Percentiles rank a stretch among this genome's conserved stretches.
Conservation (phyloP, 2,329 filamentous ascomycete species). For the Fusarium liriodendri region DNA sequence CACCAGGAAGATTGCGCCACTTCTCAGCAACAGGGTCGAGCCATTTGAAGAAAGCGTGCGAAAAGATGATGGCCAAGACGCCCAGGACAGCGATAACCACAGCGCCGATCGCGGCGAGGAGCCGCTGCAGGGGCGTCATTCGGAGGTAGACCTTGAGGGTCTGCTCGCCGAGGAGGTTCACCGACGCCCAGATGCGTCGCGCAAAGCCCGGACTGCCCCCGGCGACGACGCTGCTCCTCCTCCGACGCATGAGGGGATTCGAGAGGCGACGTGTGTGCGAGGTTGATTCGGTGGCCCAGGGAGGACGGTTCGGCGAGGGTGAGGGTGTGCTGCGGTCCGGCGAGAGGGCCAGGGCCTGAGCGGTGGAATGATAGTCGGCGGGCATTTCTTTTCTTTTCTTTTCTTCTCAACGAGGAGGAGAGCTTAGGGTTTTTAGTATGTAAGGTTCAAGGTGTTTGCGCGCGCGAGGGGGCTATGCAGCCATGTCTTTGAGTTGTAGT, state of each 20-base stretch:
- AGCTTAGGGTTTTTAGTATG: neutral
- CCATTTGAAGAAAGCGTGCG: constrained; percentile 80
- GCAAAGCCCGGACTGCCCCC: constrained; percentile 41
- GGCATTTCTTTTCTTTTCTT: constrained; percentile 53
- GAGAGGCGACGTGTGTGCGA: constrained; percentile 53
- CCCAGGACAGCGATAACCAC: constrained; percentile 65
- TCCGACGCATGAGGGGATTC: constrained; percentile 51
- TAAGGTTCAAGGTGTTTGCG: neutral
- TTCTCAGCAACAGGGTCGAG: constrained; percentile 78
- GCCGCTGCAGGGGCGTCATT: constrained; percentile 71
- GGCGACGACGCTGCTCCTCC: constrained; percentile 15
- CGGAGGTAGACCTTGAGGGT: constrained; percentile 62
- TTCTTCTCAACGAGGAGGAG: too few species aligned
- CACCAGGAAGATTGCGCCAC: constrained; percentile 80
- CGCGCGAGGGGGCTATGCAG: constrained; percentile 13
- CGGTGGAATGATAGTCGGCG: constrained; percentile 62
- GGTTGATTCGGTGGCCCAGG: constrained; percentile 35
- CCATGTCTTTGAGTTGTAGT: constrained; percentile 28
- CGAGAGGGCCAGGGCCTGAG: constrained; percentile 60
- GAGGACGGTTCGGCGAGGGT: constrained; percentile 46
- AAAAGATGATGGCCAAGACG: constrained; percentile 81
- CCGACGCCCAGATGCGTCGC: constrained; percentile 49
- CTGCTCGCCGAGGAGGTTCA: constrained; percentile 57
- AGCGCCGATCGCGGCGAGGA: constrained; percentile 64
- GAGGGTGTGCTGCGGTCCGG: constrained; percentile 43